phyloP scores from a whole-genome alignment of 2,329 filamentous ascomycete species.

The Ilyonectria robusta region DNA sequence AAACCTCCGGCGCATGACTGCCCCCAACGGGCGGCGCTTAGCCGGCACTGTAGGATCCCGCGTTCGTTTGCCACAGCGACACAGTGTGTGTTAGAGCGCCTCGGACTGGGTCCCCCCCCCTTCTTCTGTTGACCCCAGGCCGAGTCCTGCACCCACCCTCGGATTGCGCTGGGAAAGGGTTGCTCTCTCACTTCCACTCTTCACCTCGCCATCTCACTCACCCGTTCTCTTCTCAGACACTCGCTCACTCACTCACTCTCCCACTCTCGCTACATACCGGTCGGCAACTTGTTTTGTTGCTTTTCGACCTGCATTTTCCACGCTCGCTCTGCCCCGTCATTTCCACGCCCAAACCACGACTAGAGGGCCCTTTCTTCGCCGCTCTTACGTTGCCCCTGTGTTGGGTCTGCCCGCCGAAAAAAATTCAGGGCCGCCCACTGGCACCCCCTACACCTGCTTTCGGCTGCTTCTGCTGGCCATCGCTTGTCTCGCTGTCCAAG shows the following conservation, averaged over 20 bases:
- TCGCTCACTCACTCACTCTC: constrained; percentile 14
- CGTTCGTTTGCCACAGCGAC: background rate
- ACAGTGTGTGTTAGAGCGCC: constrained; percentile 7
- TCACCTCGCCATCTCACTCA: constrained; percentile 14
- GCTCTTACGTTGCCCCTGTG: constrained; percentile 21
- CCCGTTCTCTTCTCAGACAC: constrained; percentile 17
- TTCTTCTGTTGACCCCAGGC: constrained; percentile 8
- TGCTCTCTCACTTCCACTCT: constrained; percentile 13
- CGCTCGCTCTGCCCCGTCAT: constrained; percentile 12
- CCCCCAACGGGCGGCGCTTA: too few relatives aligned
- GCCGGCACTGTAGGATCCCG: constrained; percentile 14
- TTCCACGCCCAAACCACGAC: constrained; percentile 14
- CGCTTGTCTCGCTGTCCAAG: constrained; percentile 39
- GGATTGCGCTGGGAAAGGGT: constrained; percentile 12
- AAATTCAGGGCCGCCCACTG: constrained; percentile 14
- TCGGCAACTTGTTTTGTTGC: constrained; percentile 1
- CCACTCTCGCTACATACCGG: constrained; percentile 22
- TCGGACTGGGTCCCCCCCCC: constrained; percentile 20
- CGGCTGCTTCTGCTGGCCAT: constrained; percentile 34
- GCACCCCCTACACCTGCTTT: background rate
- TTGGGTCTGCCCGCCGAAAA: constrained; percentile 18
- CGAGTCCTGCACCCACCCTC: background rate
- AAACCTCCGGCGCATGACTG: constrained; percentile 7
- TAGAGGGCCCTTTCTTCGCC: constrained; percentile 18
- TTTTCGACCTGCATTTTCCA: background rate